These are phyloP conservation scores for Biscogniauxia sp. DNA, from an alignment of 2,329 filamentous ascomycete genomes.

Conservation along the genomic window DNA sequence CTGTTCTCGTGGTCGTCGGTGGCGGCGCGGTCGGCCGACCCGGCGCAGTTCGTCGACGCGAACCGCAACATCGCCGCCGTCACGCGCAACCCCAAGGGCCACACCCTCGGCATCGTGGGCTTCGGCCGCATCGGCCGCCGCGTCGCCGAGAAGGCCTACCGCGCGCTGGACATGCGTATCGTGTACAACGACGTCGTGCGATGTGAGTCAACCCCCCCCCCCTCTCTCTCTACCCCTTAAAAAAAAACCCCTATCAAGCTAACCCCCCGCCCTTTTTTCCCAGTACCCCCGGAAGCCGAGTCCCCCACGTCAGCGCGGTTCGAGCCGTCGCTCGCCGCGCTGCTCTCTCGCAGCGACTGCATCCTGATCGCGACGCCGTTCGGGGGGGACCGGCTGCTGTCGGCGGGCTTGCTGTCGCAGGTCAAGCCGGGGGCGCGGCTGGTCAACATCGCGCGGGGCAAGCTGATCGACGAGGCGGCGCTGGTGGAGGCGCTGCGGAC, in stretches of 20 bases:
- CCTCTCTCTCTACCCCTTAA: too few relatives aligned
- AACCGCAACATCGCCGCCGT: constrained; percentile 49
- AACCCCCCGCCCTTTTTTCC: too few relatives aligned
- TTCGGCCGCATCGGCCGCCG: constrained; percentile 46
- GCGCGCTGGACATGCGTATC: constrained; percentile 52
- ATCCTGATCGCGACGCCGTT: constrained; percentile 20
- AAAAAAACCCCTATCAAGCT: too few relatives aligned
- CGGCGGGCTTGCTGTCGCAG: constrained; percentile 35
- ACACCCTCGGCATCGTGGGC: constrained; percentile 51
- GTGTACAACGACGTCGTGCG: constrained; percentile 48
- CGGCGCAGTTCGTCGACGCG: constrained; percentile 40
- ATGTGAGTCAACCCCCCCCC: too few relatives aligned
- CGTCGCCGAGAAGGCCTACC: constrained; percentile 44
- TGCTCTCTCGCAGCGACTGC: constrained; percentile 34
- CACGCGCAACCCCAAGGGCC: constrained; percentile 51
- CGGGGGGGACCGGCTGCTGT: constrained; percentile 22
- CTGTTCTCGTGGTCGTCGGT: constrained; percentile 53
- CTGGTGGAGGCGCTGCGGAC: constrained; percentile 41
- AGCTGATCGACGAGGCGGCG: constrained; percentile 45
- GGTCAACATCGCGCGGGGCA: constrained; percentile 52
- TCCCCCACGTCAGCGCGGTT: constrained; percentile 29
- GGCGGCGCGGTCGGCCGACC: constrained; percentile 46
- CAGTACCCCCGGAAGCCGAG: constrained; percentile 27
- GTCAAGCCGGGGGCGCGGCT: constrained; percentile 49
- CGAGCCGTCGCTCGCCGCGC: constrained; percentile 25